Percentiles rank a stretch among this genome's conserved stretches.
Evolutionary conservation across 75 land plant genomes (phyloP).

Genomic region (Chamaecyparis obtusa): DNA sequence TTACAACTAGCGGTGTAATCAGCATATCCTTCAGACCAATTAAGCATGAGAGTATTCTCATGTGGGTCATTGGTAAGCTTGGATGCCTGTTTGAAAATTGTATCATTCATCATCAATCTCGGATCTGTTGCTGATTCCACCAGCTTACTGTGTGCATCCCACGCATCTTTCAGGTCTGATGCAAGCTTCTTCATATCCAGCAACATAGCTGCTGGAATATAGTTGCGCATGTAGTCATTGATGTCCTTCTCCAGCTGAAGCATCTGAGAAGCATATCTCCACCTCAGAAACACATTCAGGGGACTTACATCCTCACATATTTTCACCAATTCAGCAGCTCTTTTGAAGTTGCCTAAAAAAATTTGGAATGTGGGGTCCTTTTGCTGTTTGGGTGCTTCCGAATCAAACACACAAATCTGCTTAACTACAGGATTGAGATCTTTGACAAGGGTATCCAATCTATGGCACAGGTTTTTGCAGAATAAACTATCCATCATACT

Average conservation of each 20-base stretch:
- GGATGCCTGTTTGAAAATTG: background rate
- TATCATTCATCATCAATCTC: background rate
- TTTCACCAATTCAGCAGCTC: background rate
- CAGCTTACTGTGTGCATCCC: background rate
- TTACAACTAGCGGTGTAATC: background rate
- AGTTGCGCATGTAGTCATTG: background rate
- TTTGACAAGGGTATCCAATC: background rate
- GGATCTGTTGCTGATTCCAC: background rate
- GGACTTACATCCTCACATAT: background rate
- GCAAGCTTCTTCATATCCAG: background rate
- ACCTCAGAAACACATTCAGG: background rate
- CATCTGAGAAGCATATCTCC: constrained; percentile 4
- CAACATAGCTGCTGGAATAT: background rate
- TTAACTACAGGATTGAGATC: background rate
- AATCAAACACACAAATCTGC: background rate
- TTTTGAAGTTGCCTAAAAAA: background rate
- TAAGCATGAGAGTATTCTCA: background rate
- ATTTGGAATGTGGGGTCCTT: background rate
- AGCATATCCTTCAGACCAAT: background rate
- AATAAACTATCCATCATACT: background rate
- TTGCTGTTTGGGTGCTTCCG: background rate
- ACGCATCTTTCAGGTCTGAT: background rate
- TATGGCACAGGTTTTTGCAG: background rate
- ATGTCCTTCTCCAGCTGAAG: constrained; percentile 2
- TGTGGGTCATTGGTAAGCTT: background rate